Base-by-base conservation (phyloP, 352 stramenopile species). In the Nothophytophthora sp. region DNA sequence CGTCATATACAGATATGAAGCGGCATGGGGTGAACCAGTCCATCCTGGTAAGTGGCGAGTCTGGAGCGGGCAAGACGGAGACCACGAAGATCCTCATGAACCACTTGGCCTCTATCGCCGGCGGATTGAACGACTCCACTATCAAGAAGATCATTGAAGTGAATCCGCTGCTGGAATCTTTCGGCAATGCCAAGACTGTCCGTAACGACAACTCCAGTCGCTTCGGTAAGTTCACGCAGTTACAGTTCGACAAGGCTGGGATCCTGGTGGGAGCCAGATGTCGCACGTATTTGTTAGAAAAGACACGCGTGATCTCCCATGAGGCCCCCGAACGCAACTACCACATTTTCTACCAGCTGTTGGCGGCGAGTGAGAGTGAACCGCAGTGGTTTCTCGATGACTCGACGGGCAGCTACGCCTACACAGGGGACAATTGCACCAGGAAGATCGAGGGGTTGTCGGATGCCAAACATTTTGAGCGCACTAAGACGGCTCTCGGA, bases 181-280 rank as follows among this genome's bases (percentile, higher is more conserved):
- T 94, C 46, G 84, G 84, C 23, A 94, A 94, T 66, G 96, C 96
- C 55, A 96, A 97, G 60, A 99, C 96, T 5, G 78, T 98, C 24
- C 75, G 96, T 9, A 99, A 99, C 68, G 91, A 98, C 70, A 99
- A 99, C 71, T 98, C 86, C 42, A 89, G 60, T 53, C 86, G 96
- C 19, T 99, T 99, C 66, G 96, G 96, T 27, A 98, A 98, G 67
- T 99, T 97, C 57, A 99, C 97, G 54, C 85, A 99, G 59, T 79
- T 99, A 10, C 78, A 96, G 55, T 99, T 99, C 57, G 81, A 91
- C 42, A 56, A 51, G 13, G 45, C 56, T 19, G 84, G 86, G 1
- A 80, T 70, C 43, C 56, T 95, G 0, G 73, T 92, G 3, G 87
- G 88, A 30, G 86, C 85, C 28, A 73, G 67, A 22, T 92, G 90